A percentile compares a stretch with the other conserved stretches of the same genome.
phyloP scores from a whole-genome alignment of 2,329 filamentous ascomycete genomes.

The Balansia obtecta region DNA sequence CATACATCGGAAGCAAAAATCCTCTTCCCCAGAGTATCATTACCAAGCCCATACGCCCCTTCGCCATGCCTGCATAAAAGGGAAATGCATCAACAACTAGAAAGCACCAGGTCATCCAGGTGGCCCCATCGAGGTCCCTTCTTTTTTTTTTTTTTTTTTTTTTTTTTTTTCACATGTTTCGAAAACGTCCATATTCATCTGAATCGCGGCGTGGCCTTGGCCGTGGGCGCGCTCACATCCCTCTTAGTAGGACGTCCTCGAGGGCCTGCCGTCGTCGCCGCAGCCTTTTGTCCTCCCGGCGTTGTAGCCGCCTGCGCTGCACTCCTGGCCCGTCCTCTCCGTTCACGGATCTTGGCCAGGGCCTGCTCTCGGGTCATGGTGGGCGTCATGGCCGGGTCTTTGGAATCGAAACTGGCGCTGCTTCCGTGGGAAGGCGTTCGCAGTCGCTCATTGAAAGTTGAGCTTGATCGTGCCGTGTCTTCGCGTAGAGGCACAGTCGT shows the following conservation, averaged over 20 bases:
- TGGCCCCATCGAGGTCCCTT: neutral
- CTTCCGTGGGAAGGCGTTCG: constrained; percentile 31
- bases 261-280: constrained; percentile 27
- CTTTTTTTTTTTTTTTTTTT: no score
- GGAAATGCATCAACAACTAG: neutral
- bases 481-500: constrained; percentile 40
- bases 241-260: constrained; percentile 21
- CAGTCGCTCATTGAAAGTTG: constrained; percentile 31
- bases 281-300: constrained; percentile 43
- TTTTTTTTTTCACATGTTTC: no score
- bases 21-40: neutral
- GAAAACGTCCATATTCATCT: constrained; percentile 1
- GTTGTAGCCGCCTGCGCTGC: constrained; percentile 51
- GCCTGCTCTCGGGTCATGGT: constrained; percentile 64
- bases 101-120: neutral
- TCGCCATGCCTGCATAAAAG: constrained; percentile 6
- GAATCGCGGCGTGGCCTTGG: constrained; percentile 6
- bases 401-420: constrained; percentile 35
- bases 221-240: constrained; percentile 36
- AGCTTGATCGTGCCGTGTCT: constrained; percentile 25
- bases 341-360: constrained; percentile 60
- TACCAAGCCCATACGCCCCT: constrained; percentile 4
- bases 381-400: constrained; percentile 46
- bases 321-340: constrained; percentile 58
- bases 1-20: neutral